Evolutionary conservation across 225 moss, liverwort and hornwort genomes (phyloP).

Genomic region (Pseudisothecium myosuroides): DNA sequence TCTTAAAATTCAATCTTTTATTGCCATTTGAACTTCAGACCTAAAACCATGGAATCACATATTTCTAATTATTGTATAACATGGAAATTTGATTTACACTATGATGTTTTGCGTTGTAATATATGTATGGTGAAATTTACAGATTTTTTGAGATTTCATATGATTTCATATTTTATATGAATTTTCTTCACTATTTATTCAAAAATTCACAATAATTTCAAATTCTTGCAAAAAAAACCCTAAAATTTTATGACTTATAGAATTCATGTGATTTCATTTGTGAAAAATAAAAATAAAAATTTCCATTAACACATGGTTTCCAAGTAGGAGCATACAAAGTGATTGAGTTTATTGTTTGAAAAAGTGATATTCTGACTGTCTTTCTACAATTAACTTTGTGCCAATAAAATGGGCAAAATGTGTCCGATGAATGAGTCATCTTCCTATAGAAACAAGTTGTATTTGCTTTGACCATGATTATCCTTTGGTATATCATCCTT

Average conservation of each 20-base stretch:
- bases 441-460: not conserved
- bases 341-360: not conserved
- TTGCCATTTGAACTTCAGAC: too few species aligned
- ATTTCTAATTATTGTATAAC: not conserved
- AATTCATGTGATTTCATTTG: not conserved
- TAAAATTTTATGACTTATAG: not conserved
- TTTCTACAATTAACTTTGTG: not conserved
- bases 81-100: fast-evolving
- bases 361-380: not conserved
- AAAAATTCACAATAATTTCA: not conserved
- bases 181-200: not conserved
- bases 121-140: not conserved
- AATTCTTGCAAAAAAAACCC: not conserved
- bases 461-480: not conserved
- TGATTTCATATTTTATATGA: not conserved
- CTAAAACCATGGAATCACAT: not conserved
- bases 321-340: not conserved
- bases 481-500: not conserved
- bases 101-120: not conserved
- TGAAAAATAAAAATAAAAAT: not conserved
- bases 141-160: not conserved
- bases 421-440: not conserved
- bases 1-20: too few species aligned
- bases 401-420: not conserved
- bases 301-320: not conserved